Evolutionary conservation across 78 protist species (phyloP), one percentile per base, ranked within the genome.

Genomic region (Dictyostelium brefeldianum): DNA sequence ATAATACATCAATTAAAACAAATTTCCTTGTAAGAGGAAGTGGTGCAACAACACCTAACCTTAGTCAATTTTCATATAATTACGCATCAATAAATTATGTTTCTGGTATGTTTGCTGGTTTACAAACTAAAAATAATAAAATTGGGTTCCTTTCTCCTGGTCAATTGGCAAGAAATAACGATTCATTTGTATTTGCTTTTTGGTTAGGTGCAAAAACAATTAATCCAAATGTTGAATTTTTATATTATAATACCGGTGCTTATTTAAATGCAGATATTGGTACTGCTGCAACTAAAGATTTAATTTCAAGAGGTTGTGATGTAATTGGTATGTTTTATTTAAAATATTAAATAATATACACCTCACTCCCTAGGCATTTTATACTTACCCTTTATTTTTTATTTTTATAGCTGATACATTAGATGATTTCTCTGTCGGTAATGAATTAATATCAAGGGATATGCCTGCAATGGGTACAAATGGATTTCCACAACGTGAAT

Each of bases 121-220:
- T 85, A 5, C 20, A 12, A 7, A 43, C 92, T 1, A 43, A 25
- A 14, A 59, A 31, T 20, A 46, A 59, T 8, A 46, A 14, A 22
- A 22, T 85, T 25, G 91, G 91, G 0, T 48, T 83, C 27, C 29
- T 71, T 4, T 29, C 41, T 4, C 92, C 92, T 5, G 92, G 75
- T 15, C 17, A 41, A 5, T 4, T 22, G 22, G 90, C 50, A 1
- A 6, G 31, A 22, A 36, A 27, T 3, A 54, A 31, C n/a, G 57
- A 85, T 46, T 15, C 83, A 18, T 85, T 77, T n/a, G 54, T 53
- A 0, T 29, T 59, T 57, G 53, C 78, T 1, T 71, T 85, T 50
- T 46, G 27, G 27, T 0, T 47, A 0, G 92, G 83, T 3, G 92
- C 83, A 5, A 51, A 75, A 43, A 7, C n/a, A 7, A 47, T 18